A percentile compares a stretch with the other conserved stretches of the same genome.
phyloP scores from a whole-genome alignment of 768 basidiomycete species.

The Kwoniella bestiolae region DNA sequence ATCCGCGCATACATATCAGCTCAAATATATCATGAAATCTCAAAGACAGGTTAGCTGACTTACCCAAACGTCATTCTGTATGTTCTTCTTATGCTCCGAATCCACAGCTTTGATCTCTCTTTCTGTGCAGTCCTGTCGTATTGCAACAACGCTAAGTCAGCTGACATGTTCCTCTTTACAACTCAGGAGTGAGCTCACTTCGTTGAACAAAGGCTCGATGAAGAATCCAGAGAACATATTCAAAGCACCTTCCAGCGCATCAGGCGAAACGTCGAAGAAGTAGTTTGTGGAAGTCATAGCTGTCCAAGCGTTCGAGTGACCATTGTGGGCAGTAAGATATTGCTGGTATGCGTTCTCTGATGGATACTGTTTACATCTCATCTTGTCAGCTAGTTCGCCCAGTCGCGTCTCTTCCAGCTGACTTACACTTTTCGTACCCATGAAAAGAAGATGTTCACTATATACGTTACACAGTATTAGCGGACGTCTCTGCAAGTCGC shows the following conservation, averaged over 20 bases:
- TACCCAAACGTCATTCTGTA: conserved; percentile 74
- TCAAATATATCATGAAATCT: background rate
- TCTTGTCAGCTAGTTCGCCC: conserved; percentile 13
- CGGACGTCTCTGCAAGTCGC: too few species aligned
- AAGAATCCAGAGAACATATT: conserved; percentile 70
- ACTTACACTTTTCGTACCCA: conserved; percentile 68
- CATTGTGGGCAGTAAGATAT: conserved; percentile 65
- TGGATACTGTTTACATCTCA: conserved; percentile 35
- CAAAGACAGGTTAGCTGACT: conserved; percentile 58
- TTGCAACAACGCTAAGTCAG: background rate
- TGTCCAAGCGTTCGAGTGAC: conserved; percentile 86
- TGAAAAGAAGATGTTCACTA: conserved; percentile 90
- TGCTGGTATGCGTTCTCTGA: conserved; percentile 90
- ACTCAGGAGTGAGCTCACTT: too few species aligned
- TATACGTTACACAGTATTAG: too few species aligned
- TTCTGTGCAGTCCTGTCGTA: conserved; percentile 54
- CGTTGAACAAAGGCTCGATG: conserved; percentile 81
- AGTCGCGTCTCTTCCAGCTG: background rate
- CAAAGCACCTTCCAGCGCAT: conserved; percentile 56
- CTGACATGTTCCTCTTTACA: too few species aligned
- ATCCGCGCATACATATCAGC: background rate
- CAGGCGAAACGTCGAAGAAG: conserved; percentile 72
- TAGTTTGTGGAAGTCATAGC: conserved; percentile 86
- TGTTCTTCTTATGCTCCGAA: conserved; percentile 91
- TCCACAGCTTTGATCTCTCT: conserved; percentile 75